These are phyloP conservation scores for Colletotrichum gigasporum DNA, from an alignment of 2,329 filamentous ascomycete genomes.

Conservation along the genomic window DNA sequence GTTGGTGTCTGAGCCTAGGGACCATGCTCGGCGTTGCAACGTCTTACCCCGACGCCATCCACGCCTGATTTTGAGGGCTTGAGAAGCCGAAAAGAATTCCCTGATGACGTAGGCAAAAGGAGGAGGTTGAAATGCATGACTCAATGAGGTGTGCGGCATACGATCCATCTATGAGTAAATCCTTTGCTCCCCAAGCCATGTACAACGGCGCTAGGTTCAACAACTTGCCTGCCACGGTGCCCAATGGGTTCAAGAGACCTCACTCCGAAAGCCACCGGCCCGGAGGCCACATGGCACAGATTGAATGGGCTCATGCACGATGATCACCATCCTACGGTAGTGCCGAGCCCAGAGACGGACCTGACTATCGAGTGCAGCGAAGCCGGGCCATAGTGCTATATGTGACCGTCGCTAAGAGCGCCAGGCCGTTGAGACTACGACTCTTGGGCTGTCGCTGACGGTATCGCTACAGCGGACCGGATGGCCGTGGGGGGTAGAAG, in stretches of 20 bases:
- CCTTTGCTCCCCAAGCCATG: no score
- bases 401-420: not conserved
- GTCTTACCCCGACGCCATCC: no score
- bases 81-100: no score
- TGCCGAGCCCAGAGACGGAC: conserved; percentile 4
- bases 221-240: no score
- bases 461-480: not conserved
- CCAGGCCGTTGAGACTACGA: conserved; percentile 10
- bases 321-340: not conserved
- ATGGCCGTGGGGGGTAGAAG: conserved; percentile 6
- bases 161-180: no score
- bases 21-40: no score
- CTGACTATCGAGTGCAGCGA: not conserved
- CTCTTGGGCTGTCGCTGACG: not conserved
- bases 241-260: not conserved
- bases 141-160: no score
- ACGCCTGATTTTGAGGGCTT: no score
- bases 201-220: no score
- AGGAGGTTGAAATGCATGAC: no score
- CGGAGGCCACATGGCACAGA: not conserved
- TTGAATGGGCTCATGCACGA: not conserved
- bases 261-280: not conserved
- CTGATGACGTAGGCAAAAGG: no score
- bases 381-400: not conserved
- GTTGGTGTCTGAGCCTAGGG: no score